These are phyloP conservation scores for Cyclotella baltica DNA, from an alignment of 108 stramenopile genomes.

Conservation along the genomic window DNA sequence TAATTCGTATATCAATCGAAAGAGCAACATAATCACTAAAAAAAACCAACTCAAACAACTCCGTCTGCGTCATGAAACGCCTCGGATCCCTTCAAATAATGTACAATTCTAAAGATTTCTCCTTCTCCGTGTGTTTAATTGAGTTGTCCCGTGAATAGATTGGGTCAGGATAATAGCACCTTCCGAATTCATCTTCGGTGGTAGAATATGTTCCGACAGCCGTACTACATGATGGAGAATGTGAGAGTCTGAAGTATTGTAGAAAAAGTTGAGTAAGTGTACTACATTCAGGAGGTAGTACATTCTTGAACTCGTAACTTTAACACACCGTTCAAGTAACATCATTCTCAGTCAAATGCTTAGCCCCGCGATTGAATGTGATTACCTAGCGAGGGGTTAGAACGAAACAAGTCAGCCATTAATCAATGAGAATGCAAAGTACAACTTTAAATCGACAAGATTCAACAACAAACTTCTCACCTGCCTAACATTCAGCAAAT, in stretches of 20 bases:
- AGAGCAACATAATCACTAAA: constrained; percentile 91
- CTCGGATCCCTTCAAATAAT: constrained; percentile 69
- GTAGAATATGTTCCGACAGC: constrained; percentile 54
- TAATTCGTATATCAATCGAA: constrained; percentile 61
- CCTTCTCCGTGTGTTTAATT: constrained; percentile 78
- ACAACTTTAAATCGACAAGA: neutral
- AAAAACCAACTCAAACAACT: constrained; percentile 81
- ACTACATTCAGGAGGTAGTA: neutral
- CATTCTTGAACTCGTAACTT: neutral
- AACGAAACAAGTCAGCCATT: constrained; percentile 5
- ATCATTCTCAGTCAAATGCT: constrained; percentile 41
- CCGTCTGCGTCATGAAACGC: constrained; percentile 82
- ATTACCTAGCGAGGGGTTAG: constrained; percentile 47
- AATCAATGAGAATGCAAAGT: neutral
- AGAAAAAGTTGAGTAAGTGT: neutral
- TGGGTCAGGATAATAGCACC: constrained; percentile 54
- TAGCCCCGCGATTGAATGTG: constrained; percentile 79
- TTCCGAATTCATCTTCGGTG: constrained; percentile 51
- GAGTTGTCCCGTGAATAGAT: constrained; percentile 62
- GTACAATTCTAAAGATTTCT: constrained; percentile 80
- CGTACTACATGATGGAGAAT: constrained; percentile 73
- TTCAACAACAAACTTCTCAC: neutral
- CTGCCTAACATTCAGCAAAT: constrained; percentile 67
- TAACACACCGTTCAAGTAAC: constrained; percentile 40
- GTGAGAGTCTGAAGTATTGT: constrained; percentile 30